phyloP scores from a whole-genome alignment of 2,329 filamentous ascomycete species.

The Penicillium oxalicum region DNA sequence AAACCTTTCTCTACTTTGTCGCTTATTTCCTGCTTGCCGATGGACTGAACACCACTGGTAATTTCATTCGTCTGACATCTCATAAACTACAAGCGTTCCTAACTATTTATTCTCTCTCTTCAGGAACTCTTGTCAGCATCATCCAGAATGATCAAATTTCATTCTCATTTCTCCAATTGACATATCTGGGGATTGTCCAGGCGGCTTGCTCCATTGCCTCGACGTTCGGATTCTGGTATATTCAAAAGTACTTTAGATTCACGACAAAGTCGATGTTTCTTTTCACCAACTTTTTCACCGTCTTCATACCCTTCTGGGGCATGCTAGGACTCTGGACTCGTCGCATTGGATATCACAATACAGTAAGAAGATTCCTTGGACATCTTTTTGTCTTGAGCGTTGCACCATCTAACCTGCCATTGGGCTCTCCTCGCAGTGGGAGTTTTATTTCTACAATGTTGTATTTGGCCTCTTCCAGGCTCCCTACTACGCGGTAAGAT shows the following conservation, averaged over 20 bases:
- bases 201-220: slow-evolving; percentile 35
- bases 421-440: slow-evolving; percentile 23
- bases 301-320: slow-evolving; percentile 40
- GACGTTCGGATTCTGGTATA: slow-evolving; percentile 41
- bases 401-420: too few species aligned
- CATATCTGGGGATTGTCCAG: slow-evolving; percentile 39
- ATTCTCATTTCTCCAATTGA: slow-evolving; percentile 40
- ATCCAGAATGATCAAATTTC: slow-evolving; percentile 38
- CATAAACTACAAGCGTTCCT: too few species aligned
- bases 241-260: slow-evolving; percentile 38
- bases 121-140: slow-evolving; percentile 34
- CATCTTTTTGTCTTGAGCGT: neutral
- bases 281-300: slow-evolving; percentile 38
- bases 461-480: slow-evolving; percentile 41
- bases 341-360: slow-evolving; percentile 37
- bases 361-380: slow-evolving; percentile 10
- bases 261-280: slow-evolving; percentile 41
- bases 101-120: neutral
- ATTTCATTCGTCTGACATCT: neutral
- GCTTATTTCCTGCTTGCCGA: slow-evolving; percentile 41
- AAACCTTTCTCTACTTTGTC: slow-evolving; percentile 39
- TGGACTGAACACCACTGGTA: slow-evolving; percentile 38
- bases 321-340: slow-evolving; percentile 39
- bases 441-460: slow-evolving; percentile 42
- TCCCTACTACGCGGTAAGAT: slow-evolving; percentile 36